Evolutionary conservation across 2,329 filamentous ascomycete species (phyloP), one percentile per base, ranked within the genome.

Genomic region (Neurospora sp.): DNA sequence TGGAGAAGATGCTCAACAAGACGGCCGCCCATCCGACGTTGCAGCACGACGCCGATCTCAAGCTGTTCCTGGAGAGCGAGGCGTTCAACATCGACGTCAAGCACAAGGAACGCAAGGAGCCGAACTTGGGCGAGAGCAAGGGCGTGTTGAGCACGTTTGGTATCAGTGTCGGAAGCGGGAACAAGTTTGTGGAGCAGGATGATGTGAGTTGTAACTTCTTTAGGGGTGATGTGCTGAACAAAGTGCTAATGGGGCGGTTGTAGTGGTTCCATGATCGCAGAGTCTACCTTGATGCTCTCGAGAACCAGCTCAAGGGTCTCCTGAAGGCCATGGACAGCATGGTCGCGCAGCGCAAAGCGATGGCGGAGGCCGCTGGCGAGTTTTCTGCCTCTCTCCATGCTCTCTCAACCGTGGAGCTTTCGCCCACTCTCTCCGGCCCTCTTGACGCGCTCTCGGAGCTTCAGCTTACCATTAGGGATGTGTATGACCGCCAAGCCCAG

Each of bases 1-100:
- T 99, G 71, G 96, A 99, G 81, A 93, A 96, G 78, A 99, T 99
- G 96, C 84, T 97, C 69, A 98, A 97, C 86, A 98, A 97, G 84
- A 96, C 90, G 71, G 93, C 95, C 2, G 88, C 89, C 11, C 96
- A 99, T 79, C 91, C 93, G 8, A 92, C 93, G 40, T 84, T 99
- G 74, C 96, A 98, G 78, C 93, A 97, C 76, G 96, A 99, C 77
- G 90, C 88, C 6, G 96, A 99, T 77, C 82, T 99, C 72, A 99
- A 99, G 83, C 89, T 98, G 5, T 99, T 99, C 80, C 84, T 99
- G 15, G 96, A 99, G 81, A 98, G 94, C 78, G 96, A 99, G 76
- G 86, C 93, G 0, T 97, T 99, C 83, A 97, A 93, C 77, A 88
- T 97, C 43, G 96, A 99, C 77, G 90, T 99, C 77, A 99, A 98